Percentiles rank a stretch among this genome's conserved stretches.
Evolutionary conservation across 495 filamentous ascomycete genomes (phyloP).

Genomic region (Penicillium waksmanii): DNA sequence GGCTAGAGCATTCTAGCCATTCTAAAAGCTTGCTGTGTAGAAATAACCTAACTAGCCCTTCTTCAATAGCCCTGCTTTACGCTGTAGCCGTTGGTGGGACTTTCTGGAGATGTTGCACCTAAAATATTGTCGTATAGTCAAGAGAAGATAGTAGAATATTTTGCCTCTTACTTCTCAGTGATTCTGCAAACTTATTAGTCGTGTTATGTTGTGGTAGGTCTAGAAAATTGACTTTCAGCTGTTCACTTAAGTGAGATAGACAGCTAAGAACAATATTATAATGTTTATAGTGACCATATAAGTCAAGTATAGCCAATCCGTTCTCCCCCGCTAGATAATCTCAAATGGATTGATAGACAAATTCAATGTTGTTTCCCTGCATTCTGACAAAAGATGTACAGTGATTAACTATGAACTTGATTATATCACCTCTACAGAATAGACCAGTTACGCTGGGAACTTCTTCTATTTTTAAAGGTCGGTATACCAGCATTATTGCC

Average conservation of each 20-base stretch:
- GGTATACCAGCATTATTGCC: conserved; percentile 14
- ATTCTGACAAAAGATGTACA: conserved; percentile 29
- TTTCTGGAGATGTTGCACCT: conserved; percentile 24
- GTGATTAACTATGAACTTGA: conserved; percentile 5
- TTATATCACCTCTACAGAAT: not conserved
- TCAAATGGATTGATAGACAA: conserved; percentile 28
- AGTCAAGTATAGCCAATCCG: conserved; percentile 13
- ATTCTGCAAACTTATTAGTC: not conserved
- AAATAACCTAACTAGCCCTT: conserved; percentile 1
- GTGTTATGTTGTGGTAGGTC: conserved; percentile 15
- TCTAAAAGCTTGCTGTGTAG: conserved; percentile 27
- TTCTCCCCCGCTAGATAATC: conserved; percentile 23
- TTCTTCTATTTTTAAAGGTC: conserved; percentile 15
- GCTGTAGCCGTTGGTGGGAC: too few species aligned
- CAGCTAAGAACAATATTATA: conserved; percentile 21
- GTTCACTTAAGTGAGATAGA: conserved; percentile 23
- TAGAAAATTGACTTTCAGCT: conserved; percentile 25
- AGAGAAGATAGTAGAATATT: conserved; percentile 20
- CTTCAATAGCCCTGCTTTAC: too few species aligned
- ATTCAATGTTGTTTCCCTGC: conserved; percentile 20
- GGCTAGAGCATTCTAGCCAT: conserved; percentile 34
- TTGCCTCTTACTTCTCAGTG: conserved; percentile 5
- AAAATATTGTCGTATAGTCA: conserved; percentile 29
- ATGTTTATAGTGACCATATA: conserved; percentile 23
- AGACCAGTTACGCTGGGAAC: conserved; percentile 6